These are phyloP conservation scores for Boletus pseudo-olivaceus DNA, from an alignment of 768 basidiomycete genomes.

Conservation along the genomic window DNA sequence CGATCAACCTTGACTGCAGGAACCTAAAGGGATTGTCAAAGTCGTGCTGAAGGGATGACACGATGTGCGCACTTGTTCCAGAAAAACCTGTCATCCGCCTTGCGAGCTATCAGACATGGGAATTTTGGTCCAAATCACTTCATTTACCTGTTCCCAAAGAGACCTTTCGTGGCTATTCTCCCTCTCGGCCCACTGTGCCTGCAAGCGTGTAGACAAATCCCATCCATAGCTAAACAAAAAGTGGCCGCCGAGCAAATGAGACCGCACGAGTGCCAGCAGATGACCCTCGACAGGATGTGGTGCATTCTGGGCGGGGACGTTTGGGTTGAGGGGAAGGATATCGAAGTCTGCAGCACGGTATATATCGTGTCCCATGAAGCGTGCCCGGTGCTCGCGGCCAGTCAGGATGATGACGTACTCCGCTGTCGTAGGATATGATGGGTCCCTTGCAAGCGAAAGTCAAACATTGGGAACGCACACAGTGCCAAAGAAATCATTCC, in stretches of 20 bases:
- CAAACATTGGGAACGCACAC: slow-evolving; percentile 44
- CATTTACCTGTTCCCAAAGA: slow-evolving; percentile 74
- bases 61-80: slow-evolving; percentile 70
- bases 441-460: background rate
- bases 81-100: slow-evolving; percentile 96
- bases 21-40: slow-evolving; percentile 33
- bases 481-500: slow-evolving; percentile 74
- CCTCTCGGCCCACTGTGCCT: slow-evolving; percentile 68
- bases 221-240: slow-evolving; percentile 90
- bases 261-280: slow-evolving; percentile 79
- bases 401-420: slow-evolving; percentile 93
- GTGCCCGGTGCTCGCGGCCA: slow-evolving; percentile 70
- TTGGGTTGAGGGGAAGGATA: slow-evolving; percentile 79
- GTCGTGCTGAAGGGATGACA: background rate
- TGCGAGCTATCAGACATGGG: slow-evolving; percentile 13
- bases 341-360: slow-evolving; percentile 90
- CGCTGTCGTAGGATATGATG: slow-evolving; percentile 44
- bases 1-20: slow-evolving; percentile 61
- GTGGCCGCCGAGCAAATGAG: slow-evolving; percentile 74
- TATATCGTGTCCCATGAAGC: slow-evolving; percentile 81
- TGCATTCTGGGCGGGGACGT: slow-evolving; percentile 60
- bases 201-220: slow-evolving; percentile 85
- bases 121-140: background rate
- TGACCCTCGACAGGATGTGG: slow-evolving; percentile 87
- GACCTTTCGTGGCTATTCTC: slow-evolving; percentile 51